Evolutionary conservation across 2,329 filamentous ascomycete species (phyloP), one percentile per base, ranked within the genome.

Genomic region (Hypoxylon sp.): DNA sequence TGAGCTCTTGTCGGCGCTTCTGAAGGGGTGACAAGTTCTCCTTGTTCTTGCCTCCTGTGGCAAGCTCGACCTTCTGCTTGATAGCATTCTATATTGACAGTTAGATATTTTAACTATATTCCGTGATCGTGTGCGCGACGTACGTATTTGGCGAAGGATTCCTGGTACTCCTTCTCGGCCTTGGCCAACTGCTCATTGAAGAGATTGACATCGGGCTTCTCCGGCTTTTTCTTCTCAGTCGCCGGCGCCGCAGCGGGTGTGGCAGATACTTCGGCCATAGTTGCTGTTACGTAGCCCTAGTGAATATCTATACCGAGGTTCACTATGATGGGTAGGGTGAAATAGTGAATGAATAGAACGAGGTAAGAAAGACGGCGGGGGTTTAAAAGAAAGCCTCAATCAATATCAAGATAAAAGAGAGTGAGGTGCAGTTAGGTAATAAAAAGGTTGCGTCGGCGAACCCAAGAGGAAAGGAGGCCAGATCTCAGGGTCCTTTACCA

Each of bases 21-120:
- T 90, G 91, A 68, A 88, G 85, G 13, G 95, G 93, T 35, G 89
- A 93, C 78, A 92, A 92, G 81, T 93, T 90, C 79, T 95, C 94
- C 83, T 92, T 87, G 80, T 86, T 86, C 82, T 88, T 89, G 83
- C 81, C 92, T 52, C 93, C 92, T 77, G 91, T 87, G 67, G 92
- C 93, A 72, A 90, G 85, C 65, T 98, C 94, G 78, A 98, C 89
- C 85, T 98, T 97, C 79, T 91, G 88, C 83, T 94, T 95, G 83
- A 96, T 86, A 73, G 91, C 90, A 78, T 93, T 94, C 95, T 98
- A 78, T n/a, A 70, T 69, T 58, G 1, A 35, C 10, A 11, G 63
- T 74, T 66, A 75, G 69, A 22, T 42, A 66, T 39, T 19, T 24
- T 26, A 42, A 14, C 17, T 13, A 22, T 22, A 9, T 59, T 44